Evolutionary conservation across 495 filamentous ascomycete genomes (phyloP), one percentile per base, ranked within the genome.

Genomic region (Parmelia sp.): DNA sequence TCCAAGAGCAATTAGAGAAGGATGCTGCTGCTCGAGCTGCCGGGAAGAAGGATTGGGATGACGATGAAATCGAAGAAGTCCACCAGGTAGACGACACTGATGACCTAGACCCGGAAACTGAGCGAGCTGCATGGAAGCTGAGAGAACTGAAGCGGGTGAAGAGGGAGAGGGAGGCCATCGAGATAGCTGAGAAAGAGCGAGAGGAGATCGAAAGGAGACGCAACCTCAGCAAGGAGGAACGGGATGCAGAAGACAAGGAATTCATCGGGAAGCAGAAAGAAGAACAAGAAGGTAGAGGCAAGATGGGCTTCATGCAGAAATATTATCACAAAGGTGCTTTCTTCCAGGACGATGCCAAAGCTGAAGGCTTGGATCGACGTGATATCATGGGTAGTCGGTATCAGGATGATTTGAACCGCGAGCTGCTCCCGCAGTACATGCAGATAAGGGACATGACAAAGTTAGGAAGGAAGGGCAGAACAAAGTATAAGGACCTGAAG

Each of bases 271-370:
- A 80, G 69, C 93, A 97, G 76, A 87, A 88, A 64, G 91, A 92
- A 68, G 94, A 97, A 68, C 79, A 81, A 53, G 91, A 90, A 67
- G 91, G 93, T 23, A 86, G 87, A 42, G 94, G 92, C 47, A 88
- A 96, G 79, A 89, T 92, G 79, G 82, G 82, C 1, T 97, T 85
- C 73, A 90, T 97, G 90, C 92, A 96, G 74, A 92, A 93, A 73
- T 97, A 97, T 76, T 91, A 88, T 73, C 94, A 99, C 80, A 93
- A 92, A 79, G 94, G 94, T 58, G 94, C 94, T 31, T 98, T 97
- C 78, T 97, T 89, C 77, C 86, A 87, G 62, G 91, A 92, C 45
- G 91, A 93, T 66, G 79, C 83, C 36, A 85, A 88, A 66, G 82
- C 82, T 21, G 83, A 88, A 72, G 90, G 87, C 29, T 74, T 97